A percentile compares a stretch with the other conserved stretches of the same genome.
These are phyloP conservation scores for Pulveroboletus sp. DNA, from an alignment of 768 basidiomycete species.

Conservation along the genomic window DNA sequence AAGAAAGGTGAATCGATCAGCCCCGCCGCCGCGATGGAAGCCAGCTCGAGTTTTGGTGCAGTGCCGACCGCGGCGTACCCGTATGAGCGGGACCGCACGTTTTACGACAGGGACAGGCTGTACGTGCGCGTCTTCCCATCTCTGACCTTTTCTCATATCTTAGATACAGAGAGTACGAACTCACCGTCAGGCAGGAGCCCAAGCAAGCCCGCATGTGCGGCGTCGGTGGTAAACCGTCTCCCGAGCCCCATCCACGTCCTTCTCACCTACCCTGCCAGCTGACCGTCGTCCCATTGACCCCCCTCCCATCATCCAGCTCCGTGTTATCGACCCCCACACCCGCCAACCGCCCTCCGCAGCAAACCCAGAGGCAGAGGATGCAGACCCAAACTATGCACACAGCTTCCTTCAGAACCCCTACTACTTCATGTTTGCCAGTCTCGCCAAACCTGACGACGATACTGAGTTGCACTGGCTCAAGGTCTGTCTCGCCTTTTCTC, in stretches of 20 bases:
- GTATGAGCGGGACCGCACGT: slow-evolving; percentile 27
- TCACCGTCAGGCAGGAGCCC: slow-evolving; percentile 85
- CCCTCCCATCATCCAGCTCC: slow-evolving; percentile 92
- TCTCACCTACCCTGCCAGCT: slow-evolving; percentile 42
- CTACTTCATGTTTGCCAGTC: slow-evolving; percentile 92
- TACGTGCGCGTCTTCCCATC: slow-evolving; percentile 17
- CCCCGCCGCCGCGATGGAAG: slow-evolving; percentile 20
- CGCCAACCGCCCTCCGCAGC: slow-evolving; percentile 29
- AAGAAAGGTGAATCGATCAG: slow-evolving; percentile 11
- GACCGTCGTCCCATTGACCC: slow-evolving; percentile 97
- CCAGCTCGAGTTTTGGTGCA: slow-evolving; percentile 22
- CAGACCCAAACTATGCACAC: slow-evolving; percentile 43
- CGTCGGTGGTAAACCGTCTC: slow-evolving; percentile 70
- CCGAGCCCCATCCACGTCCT: neutral
- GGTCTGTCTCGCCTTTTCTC: slow-evolving; percentile 33
- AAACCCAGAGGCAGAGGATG: slow-evolving; percentile 32
- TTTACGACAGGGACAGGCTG: slow-evolving; percentile 37
- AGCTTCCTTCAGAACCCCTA: slow-evolving; percentile 86
- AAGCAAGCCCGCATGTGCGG: slow-evolving; percentile 91
- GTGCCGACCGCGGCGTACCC: slow-evolving; percentile 27
- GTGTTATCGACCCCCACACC: slow-evolving; percentile 66
- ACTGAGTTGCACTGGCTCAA: slow-evolving; percentile 85
- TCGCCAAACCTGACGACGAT: slow-evolving; percentile 86
- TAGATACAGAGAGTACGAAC: slow-evolving; percentile 68
- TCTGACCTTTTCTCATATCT: slow-evolving; percentile 5